Evolutionary conservation across 192 early-diverging fungal species (phyloP), one percentile per base, ranked within the genome.

Genomic region (Coemansia sp.): DNA sequence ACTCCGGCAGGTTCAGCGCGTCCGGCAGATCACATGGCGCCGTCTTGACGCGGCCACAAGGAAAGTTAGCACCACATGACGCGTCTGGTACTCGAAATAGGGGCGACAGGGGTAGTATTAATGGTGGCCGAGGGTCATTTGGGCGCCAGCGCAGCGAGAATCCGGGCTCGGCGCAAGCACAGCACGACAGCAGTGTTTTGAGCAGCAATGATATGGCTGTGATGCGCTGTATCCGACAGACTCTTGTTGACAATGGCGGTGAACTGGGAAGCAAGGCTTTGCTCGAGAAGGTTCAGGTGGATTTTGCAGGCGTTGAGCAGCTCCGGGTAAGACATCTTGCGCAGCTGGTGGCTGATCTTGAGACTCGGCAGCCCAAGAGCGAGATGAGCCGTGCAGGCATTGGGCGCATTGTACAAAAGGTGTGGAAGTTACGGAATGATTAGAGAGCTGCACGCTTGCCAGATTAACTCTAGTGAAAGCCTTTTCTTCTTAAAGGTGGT

Each of bases 391-490:
- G 66, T 26, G 58, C 68, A 1, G 79, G 79, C 16, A 68, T 82
- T 22, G 79, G 79, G 3, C 79, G 71, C n/a, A 57, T 71, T 71
- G 74, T 74, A 49, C 79, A 76, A 56, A 82, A 73, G 62, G 41
- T 73, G 21, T 82, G 79, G 79, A 70, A 51, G 45, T 71, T 82
- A 19, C 57, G 57, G 11, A 5, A 32, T 5, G 57, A 59, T 26
- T 59, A n/a, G 39, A 16, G 16, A 41, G 46, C 12, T 54, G 19
- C 6, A 10, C 2, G 9, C 7, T 54, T 21, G 21, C 12, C 4
- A 26, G 26, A 26, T 18, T 18, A 49, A 49, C n/a, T 48, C 46
- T 18, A 18, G 19, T 8, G 19, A 15, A 49, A 8, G 6, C 47
- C 5, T 8, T 12, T 16, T 18, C 2, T 49, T 8, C 8, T 49